phyloP scores from a whole-genome alignment of 176 grass and related monocot species.

The Lolium perenne region DNA sequence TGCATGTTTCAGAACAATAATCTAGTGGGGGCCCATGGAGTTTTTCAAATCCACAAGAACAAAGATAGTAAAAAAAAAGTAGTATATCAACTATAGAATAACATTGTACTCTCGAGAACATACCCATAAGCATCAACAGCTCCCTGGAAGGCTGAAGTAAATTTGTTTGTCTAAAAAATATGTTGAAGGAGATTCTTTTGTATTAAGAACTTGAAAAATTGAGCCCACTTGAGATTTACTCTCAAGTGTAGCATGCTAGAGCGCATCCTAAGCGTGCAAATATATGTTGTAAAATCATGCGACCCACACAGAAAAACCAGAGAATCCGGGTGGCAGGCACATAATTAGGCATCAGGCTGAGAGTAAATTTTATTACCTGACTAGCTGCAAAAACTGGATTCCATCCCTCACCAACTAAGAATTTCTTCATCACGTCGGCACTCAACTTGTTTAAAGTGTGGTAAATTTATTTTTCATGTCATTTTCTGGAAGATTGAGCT shows the following conservation, averaged over 20 bases:
- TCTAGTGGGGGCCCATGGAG: not conserved
- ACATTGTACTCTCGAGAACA: slow-evolving; percentile 25
- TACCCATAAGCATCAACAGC: slow-evolving; percentile 99
- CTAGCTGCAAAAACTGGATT: slow-evolving; percentile 80
- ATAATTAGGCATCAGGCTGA: slow-evolving; percentile 16
- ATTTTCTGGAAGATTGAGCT: slow-evolving; percentile 61
- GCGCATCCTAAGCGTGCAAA: slow-evolving; percentile 79
- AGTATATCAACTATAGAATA: slow-evolving; percentile 17
- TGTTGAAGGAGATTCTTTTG: slow-evolving; percentile 88
- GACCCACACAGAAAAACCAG: slow-evolving; percentile 5
- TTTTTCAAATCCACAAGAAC: not conserved
- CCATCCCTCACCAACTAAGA: slow-evolving; percentile 96
- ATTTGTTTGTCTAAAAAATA: slow-evolving; percentile 95
- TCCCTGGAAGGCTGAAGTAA: slow-evolving; percentile 91
- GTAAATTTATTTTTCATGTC: slow-evolving; percentile 91
- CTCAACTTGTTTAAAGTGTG: slow-evolving; percentile 98
- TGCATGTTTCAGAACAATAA: too few relatives aligned
- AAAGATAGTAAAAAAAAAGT: not conserved
- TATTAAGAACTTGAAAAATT: slow-evolving; percentile 92
- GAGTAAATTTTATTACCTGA: slow-evolving; percentile 57
- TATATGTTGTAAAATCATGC: slow-evolving; percentile 33
- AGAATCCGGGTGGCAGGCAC: not conserved
- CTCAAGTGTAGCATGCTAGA: slow-evolving; percentile 70
- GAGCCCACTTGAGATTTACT: slow-evolving; percentile 97
- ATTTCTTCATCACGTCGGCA: slow-evolving; percentile 98